These are phyloP conservation scores for Rhododendron mucronatum DNA, from an alignment of 148 eudicot genomes.

Conservation along the genomic window DNA sequence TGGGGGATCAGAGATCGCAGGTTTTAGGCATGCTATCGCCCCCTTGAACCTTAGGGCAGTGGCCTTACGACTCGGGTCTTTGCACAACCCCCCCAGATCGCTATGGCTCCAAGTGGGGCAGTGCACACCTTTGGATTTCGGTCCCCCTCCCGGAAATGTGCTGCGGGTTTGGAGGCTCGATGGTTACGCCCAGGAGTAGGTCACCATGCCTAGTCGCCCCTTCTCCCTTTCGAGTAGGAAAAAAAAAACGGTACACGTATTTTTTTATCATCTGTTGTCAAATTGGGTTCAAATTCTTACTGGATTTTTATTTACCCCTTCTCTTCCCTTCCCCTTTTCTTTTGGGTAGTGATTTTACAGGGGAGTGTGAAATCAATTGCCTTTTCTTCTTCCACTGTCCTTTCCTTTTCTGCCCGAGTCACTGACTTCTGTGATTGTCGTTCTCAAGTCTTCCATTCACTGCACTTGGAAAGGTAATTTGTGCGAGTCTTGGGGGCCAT, in stretches of 20 bases:
- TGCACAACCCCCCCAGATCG: too few species aligned
- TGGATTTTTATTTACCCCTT: background rate
- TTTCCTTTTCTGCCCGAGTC: background rate
- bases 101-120: too few species aligned
- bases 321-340: background rate
- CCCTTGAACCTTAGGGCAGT: too few species aligned
- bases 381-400: background rate
- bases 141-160: too few species aligned
- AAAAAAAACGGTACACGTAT: background rate
- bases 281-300: background rate
- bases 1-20: too few species aligned
- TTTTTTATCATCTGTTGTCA: background rate
- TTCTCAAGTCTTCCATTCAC: background rate
- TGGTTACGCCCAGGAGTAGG: too few species aligned
- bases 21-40: too few species aligned
- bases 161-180: too few species aligned
- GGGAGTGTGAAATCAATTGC: background rate
- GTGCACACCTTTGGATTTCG: too few species aligned
- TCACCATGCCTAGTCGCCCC: too few species aligned
- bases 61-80: too few species aligned
- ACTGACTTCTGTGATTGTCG: background rate
- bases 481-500: background rate
- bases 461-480: background rate
- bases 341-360: background rate
- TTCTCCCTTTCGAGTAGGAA: too few species aligned